Base-by-base conservation (phyloP, 2,329 filamentous ascomycete species). In the Colletotrichum graminicola region DNA sequence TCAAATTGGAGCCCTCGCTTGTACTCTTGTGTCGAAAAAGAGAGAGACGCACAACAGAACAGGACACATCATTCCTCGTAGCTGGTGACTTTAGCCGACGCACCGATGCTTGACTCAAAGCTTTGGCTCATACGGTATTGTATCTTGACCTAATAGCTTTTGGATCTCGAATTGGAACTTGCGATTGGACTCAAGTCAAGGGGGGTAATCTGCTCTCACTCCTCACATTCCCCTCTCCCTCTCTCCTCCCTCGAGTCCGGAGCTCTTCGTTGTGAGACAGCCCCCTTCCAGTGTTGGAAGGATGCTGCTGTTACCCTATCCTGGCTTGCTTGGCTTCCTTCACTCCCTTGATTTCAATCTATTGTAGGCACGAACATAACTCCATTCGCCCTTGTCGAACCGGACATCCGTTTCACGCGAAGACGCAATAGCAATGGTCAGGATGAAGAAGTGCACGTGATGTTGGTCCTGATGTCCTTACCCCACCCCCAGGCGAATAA, bases 141-240 rank as follows among this genome's bases (percentile, higher is more conserved):
- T 26, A 45, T n/a, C 5, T 26, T 39, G 29, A 41, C 47, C 36
- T 32, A 12, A 32, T 52, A 21, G 26, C 23, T n/a, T 62, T 23
- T 45, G 29, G 14, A 55, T 23, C 43, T 59, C 18, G 43, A 56
- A 65, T 65, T 64, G 45, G 34, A 41, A 26, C 59, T 45, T 49
- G 32, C 47, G 60, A 66, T 36, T 54, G 36, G 49, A 52, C 21
- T 36, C 62, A 36, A 52, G 26, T 69, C 62, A 69, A 54, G 61
- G 66, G 61, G 62, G 34, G 34, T 45, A 43, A 57, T 54, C 61
- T 66, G 36, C 62, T 57, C 54, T 41, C 36, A 65, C 56, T 69
- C 43, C 56, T 65, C 41, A 23, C 45, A 49, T 49, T 62, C 8
- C 43, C 11, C 56, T 23, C 47, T 68, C 51, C 66, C 8, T 29